A percentile compares a stretch with the other conserved stretches of the same genome.
Conservation (phyloP, 2,329 filamentous ascomycete species). For the Aspergillus spinulosporus region DNA sequence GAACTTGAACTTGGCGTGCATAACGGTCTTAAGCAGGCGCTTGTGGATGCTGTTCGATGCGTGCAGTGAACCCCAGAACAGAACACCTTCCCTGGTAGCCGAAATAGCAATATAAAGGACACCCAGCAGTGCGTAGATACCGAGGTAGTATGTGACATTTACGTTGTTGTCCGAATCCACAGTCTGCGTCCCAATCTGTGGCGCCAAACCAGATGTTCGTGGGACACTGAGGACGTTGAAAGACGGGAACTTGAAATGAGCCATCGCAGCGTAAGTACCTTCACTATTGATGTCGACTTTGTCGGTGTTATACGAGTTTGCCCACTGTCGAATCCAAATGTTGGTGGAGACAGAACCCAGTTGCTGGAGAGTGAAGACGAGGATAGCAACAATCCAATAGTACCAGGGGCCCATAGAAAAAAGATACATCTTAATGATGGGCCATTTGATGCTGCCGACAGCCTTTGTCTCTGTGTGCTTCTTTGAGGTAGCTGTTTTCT, state of each 20-base stretch:
- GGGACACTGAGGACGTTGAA: slow-evolving; percentile 40
- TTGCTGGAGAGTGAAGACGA: slow-evolving; percentile 80
- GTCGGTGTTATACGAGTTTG: slow-evolving; percentile 74
- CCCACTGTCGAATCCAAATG: slow-evolving; percentile 93
- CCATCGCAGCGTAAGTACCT: slow-evolving; percentile 44
- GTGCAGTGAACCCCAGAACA: slow-evolving; percentile 88
- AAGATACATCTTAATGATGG: slow-evolving; percentile 83
- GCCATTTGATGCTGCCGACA: slow-evolving; percentile 81
- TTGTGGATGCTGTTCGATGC: slow-evolving; percentile 85
- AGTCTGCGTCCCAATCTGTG: slow-evolving; percentile 30
- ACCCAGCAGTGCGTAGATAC: slow-evolving; percentile 78
- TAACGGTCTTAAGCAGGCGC: slow-evolving; percentile 72
- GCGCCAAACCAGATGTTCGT: slow-evolving; percentile 33
- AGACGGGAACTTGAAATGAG: slow-evolving; percentile 39
- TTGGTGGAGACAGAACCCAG: slow-evolving; percentile 83
- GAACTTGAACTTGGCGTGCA: slow-evolving; percentile 92
- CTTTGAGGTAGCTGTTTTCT: slow-evolving; percentile 50
- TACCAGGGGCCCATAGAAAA: slow-evolving; percentile 92
- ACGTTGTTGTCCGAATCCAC: slow-evolving; percentile 52
- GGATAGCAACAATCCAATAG: slow-evolving; percentile 79
- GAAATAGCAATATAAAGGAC: slow-evolving; percentile 76
- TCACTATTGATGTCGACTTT: slow-evolving; percentile 35
- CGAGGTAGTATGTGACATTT: slow-evolving; percentile 79
- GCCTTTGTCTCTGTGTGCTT: slow-evolving; percentile 73
- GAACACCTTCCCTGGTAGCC: slow-evolving; percentile 76